These are phyloP conservation scores for Nicotiana obtusifolia DNA, from an alignment of 257 asterid genomes.

Conservation along the genomic window DNA sequence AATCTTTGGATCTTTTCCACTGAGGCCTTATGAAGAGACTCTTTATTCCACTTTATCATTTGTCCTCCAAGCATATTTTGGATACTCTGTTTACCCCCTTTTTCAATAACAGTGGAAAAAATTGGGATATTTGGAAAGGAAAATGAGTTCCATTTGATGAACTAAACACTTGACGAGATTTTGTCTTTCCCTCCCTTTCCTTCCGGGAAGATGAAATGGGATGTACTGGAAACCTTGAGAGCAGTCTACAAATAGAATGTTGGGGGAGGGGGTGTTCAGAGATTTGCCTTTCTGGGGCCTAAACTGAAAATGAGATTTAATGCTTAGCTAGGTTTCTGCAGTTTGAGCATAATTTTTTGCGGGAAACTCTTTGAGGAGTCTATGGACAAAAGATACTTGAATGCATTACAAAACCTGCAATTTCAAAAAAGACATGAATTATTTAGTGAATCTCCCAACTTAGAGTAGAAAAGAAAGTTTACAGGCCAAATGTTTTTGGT, in stretches of 20 bases:
- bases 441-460: neutral
- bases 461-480: neutral
- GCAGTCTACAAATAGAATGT: neutral
- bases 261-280: neutral
- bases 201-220: neutral
- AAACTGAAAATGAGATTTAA: neutral
- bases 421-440: neutral
- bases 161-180: neutral
- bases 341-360: neutral
- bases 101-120: too few relatives aligned
- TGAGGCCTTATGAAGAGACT: too few relatives aligned
- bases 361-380: neutral
- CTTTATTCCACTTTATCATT: too few relatives aligned
- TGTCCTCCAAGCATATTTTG: too few relatives aligned
- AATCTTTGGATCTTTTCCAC: too few relatives aligned
- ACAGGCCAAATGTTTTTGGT: neutral
- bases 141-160: neutral
- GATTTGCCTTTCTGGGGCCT: neutral
- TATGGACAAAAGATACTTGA: neutral
- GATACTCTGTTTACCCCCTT: too few relatives aligned
- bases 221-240: neutral
- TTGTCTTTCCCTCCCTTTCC: neutral
- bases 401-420: neutral
- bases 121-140: neutral
- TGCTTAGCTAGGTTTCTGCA: constrained; percentile 1